Conservation (phyloP, 2,329 filamentous ascomycete genomes). For the Botrytis cinerea region DNA sequence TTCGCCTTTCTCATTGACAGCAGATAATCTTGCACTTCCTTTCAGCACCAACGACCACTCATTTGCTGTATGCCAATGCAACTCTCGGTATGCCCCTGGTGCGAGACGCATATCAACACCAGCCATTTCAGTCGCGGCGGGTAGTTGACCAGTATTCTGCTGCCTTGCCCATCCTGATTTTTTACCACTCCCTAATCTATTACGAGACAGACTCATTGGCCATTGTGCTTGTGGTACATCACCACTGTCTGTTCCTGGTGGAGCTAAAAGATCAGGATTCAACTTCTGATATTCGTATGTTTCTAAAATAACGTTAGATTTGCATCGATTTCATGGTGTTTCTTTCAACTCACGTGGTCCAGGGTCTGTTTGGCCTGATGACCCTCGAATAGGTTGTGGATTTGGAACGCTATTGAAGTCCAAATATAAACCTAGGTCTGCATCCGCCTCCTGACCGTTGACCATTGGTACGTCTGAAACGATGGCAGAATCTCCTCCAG, state of each 20-base stretch:
- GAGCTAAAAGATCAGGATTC: constrained; percentile 56
- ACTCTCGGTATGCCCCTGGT: constrained; percentile 60
- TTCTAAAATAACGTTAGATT: constrained; percentile 30
- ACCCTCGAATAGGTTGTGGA: constrained; percentile 57
- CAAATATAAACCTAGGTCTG: constrained; percentile 53
- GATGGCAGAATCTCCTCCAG: constrained; percentile 45
- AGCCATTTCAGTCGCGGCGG: constrained; percentile 51
- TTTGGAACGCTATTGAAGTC: constrained; percentile 54
- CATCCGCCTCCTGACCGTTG: constrained; percentile 53
- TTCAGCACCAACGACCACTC: constrained; percentile 57
- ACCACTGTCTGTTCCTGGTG: constrained; percentile 55
- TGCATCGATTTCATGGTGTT: background rate
- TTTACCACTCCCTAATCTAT: constrained; percentile 44
- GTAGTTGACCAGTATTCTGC: constrained; percentile 55
- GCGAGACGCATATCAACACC: constrained; percentile 61
- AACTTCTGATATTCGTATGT: constrained; percentile 54
- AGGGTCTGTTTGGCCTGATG: constrained; percentile 50
- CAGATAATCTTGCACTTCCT: constrained; percentile 53
- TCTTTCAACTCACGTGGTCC: constrained; percentile 45
- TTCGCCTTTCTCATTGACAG: constrained; percentile 54
- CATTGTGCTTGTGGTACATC: constrained; percentile 52
- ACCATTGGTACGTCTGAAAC: constrained; percentile 48
- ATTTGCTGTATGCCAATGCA: constrained; percentile 62
- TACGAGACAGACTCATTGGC: constrained; percentile 56
- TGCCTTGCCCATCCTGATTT: constrained; percentile 57